Evolutionary conservation across 2,329 filamentous ascomycete genomes (phyloP).

Genomic region (Thelonectria rubi): DNA sequence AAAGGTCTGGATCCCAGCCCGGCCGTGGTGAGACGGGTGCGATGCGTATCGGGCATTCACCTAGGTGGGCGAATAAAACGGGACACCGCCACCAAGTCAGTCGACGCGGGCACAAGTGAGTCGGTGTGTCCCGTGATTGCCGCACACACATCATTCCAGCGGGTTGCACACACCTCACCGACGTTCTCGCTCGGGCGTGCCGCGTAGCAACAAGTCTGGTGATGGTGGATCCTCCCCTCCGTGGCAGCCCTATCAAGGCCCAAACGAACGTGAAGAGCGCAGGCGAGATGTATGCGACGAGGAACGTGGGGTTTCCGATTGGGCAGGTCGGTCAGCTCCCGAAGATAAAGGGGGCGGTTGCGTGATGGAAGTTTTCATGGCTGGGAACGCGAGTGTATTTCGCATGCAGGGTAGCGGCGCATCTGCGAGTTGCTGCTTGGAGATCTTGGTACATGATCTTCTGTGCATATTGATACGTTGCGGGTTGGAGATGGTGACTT

Average conservation of each 20-base stretch:
- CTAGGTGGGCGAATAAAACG: conserved; percentile 16
- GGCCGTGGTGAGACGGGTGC: conserved; percentile 14
- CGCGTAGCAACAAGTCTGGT: conserved; percentile 10
- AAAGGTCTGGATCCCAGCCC: conserved; percentile 9
- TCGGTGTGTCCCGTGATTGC: conserved; percentile 21
- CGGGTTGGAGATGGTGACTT: no score
- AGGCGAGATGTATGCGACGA: neutral
- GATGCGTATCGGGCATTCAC: conserved; percentile 12
- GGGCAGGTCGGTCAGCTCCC: conserved; percentile 1
- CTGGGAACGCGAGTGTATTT: neutral
- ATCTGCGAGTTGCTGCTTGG: neutral
- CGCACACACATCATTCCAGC: neutral
- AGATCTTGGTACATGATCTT: no score
- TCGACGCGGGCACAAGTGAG: conserved; percentile 7
- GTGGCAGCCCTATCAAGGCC: conserved; percentile 12
- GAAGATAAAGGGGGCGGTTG: neutral
- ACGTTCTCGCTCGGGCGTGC: neutral
- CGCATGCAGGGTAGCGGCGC: no score
- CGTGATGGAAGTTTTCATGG: neutral
- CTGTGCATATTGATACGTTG: no score
- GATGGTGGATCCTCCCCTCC: conserved; percentile 9
- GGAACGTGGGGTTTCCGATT: neutral
- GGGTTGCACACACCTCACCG: conserved; percentile 17
- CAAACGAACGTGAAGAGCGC: neutral
- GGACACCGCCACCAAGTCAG: conserved; percentile 9